Evolutionary conservation across 2,329 filamentous ascomycete genomes (phyloP).

Genomic region (Colletotrichum costaricense): DNA sequence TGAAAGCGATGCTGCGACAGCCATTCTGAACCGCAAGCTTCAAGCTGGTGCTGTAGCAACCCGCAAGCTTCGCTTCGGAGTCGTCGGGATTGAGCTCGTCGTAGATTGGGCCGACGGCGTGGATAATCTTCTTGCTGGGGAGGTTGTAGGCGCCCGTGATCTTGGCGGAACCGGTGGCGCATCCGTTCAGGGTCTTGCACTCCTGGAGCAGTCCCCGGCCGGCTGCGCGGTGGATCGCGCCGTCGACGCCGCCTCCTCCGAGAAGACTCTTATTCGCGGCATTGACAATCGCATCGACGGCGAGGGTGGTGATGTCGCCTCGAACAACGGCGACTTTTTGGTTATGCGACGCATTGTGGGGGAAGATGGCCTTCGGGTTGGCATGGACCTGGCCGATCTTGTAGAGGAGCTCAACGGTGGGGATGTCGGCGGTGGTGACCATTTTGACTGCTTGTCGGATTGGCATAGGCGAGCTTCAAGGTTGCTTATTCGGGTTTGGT

Average conservation of each 20-base stretch:
- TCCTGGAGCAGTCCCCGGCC: conserved; percentile 76
- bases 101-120: conserved; percentile 91
- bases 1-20: conserved; percentile 82
- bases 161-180: conserved; percentile 81
- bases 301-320: conserved; percentile 84
- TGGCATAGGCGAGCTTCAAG: conserved; percentile 11
- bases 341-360: conserved; percentile 67
- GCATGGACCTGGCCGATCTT: conserved; percentile 60
- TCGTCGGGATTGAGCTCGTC: conserved; percentile 49
- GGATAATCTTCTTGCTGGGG: conserved; percentile 84
- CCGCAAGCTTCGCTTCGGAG: conserved; percentile 60
- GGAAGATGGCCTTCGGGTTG: conserved; percentile 36
- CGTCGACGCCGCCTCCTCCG: conserved; percentile 92
- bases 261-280: conserved; percentile 84
- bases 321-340: conserved; percentile 76
- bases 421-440: conserved; percentile 65
- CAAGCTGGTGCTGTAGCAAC: conserved; percentile 79
- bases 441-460: conserved; percentile 42
- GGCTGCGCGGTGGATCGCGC: conserved; percentile 87
- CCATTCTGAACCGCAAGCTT: conserved; percentile 76
- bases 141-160: conserved; percentile 83
- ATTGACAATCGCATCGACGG: conserved; percentile 89
- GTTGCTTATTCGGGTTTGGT: neutral
- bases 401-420: conserved; percentile 75
- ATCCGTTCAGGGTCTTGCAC: conserved; percentile 79